Conservation (phyloP, 768 basidiomycete species). For the Amanita rubescens region DNA sequence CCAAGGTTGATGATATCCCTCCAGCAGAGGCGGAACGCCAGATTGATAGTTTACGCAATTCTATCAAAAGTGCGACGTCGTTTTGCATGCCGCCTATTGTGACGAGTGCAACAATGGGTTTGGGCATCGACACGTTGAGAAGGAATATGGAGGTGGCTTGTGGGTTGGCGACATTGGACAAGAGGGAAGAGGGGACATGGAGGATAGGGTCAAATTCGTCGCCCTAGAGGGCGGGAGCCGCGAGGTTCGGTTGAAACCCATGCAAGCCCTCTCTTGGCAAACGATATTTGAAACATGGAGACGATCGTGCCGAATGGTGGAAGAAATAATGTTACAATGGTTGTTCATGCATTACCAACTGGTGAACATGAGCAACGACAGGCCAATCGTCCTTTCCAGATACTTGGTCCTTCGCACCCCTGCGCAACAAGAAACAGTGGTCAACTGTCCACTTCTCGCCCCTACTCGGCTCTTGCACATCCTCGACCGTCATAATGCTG, state of each 20-base stretch:
- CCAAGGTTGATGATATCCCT: constrained; percentile 56
- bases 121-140: constrained; percentile 52
- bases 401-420: background rate
- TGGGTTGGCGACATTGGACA: background rate
- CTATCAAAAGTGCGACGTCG: constrained; percentile 49
- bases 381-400: background rate
- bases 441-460: background rate
- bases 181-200: background rate
- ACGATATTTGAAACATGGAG: too few relatives aligned
- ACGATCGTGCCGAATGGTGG: too few relatives aligned
- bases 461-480: background rate
- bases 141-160: constrained; percentile 56
- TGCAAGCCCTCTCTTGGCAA: background rate
- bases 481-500: background rate
- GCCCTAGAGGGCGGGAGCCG: too few relatives aligned
- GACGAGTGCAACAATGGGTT: constrained; percentile 44
- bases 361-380: background rate
- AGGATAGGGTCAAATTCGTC: background rate
- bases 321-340: too few relatives aligned
- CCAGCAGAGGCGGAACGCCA: constrained; percentile 22
- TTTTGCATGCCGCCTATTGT: constrained; percentile 62
- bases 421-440: background rate
- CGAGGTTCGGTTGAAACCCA: background rate
- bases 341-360: constrained; percentile 1
- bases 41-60: constrained; percentile 36